Evolutionary conservation across 768 basidiomycete genomes (phyloP).

Genomic region (Boletellus ananiceps): DNA sequence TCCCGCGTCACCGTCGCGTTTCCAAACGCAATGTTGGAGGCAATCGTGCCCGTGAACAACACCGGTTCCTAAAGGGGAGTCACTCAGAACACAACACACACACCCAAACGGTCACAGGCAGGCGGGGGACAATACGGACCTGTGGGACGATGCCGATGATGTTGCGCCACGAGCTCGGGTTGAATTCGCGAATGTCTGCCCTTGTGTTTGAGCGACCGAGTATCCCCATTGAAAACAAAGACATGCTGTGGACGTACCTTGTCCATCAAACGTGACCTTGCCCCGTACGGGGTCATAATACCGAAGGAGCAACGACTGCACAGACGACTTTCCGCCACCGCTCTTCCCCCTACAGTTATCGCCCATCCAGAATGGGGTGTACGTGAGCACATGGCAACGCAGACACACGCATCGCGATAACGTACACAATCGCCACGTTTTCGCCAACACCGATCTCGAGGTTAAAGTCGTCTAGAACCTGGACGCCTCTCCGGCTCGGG

Average conservation of each 20-base stretch:
- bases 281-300: conserved; percentile 90
- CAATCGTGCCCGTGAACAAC: conserved; percentile 89
- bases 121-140: conserved; percentile 22
- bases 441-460: conserved; percentile 79
- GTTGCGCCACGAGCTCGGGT: conserved; percentile 78
- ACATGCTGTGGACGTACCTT: conserved; percentile 45
- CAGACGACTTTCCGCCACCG: conserved; percentile 91
- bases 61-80: conserved; percentile 59
- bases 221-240: background rate
- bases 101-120: background rate
- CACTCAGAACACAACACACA: too few relatives aligned
- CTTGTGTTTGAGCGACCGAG: background rate
- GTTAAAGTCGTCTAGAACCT: conserved; percentile 78
- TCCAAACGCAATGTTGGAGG: conserved; percentile 92
- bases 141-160: conserved; percentile 95
- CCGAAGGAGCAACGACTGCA: conserved; percentile 80
- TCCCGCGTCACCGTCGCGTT: conserved; percentile 67
- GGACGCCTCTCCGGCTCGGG: conserved; percentile 76
- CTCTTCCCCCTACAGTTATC: conserved; percentile 65
- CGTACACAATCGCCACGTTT: conserved; percentile 89
- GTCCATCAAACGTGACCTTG: conserved; percentile 78
- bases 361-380: background rate
- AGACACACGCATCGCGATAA: conserved; percentile 8
- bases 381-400: background rate
- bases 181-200: conserved; percentile 83